Evolutionary conservation across 2,329 filamentous ascomycete species (phyloP), one percentile per base, ranked within the genome.

Genomic region (Albifimbria verrucaria): DNA sequence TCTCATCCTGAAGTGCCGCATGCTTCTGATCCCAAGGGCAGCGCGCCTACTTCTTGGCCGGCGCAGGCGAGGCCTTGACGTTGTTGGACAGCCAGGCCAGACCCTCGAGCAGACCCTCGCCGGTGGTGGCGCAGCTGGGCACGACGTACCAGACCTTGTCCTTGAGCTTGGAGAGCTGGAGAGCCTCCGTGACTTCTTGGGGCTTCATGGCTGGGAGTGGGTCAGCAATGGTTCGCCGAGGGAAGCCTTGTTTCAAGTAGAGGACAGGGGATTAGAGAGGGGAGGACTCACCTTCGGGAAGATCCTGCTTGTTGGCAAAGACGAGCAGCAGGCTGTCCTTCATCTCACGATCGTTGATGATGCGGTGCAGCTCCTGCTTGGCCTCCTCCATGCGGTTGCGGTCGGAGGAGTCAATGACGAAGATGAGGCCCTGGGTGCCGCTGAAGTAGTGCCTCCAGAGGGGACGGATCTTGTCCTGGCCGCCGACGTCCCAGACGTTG

Each of bases 251-350:
- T 10, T 36, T 36, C n/a, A 36, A 36, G 10, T 36, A 10, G n/a
- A 44, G 2, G 45, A 36, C 23, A 44, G 22, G 18, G 25, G 42
- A 36, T 17, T 21, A 36, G 43, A n/a, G 22, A 21, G 28, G 44
- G 49, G 11, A 51, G 43, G 47, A 73, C 79, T 53, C 75, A 90
- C 90, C 86, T 68, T 90, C 90, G 54, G 83, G 80, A 63, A 97
- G 79, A 84, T 99, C 94, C 77, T 97, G 94, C 84, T 99, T 99
- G 81, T 99, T 99, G 68, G 94, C 94, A 72, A 99, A 97, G 42
- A 99, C 93, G 56, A 97, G 77, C 63, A 99, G 78, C 64, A 97
- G 80, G 57, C 92, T 92, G 69, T 97, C 93, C 77, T 94, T 92
- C 86, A 97, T 93, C 81, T 99, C 94, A 59, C 93, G 87, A 72